Conservation (phyloP, 75 land plant species). For the Azolla pinnata region DNA sequence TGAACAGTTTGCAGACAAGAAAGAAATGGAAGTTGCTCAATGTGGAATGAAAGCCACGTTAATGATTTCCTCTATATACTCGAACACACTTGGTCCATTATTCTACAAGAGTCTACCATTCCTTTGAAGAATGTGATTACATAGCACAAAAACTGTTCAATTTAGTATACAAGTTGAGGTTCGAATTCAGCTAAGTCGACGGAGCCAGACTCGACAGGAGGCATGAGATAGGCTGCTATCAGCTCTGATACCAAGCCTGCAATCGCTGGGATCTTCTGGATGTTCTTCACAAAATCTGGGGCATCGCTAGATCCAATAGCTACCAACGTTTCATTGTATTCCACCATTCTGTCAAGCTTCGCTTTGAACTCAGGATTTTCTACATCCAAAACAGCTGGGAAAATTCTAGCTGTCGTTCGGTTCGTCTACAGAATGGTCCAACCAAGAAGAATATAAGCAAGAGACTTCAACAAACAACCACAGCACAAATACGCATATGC, state of each 20-base stretch:
- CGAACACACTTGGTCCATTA: not conserved
- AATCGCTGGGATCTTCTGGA: conserved; percentile 72
- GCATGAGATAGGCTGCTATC: conserved; percentile 73
- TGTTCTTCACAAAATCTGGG: conserved; percentile 64
- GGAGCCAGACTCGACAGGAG: conserved; percentile 86
- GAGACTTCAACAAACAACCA: not conserved
- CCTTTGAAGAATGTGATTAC: not conserved
- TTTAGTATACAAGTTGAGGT: conserved; percentile 79
- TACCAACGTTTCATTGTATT: conserved; percentile 52
- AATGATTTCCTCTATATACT: not conserved
- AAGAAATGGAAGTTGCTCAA: not conserved
- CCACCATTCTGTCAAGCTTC: conserved; percentile 84
- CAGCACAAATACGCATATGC: not conserved
- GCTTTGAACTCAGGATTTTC: conserved; percentile 93
- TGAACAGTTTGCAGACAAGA: not conserved
- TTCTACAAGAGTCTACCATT: not conserved
- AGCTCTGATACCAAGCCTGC: conserved; percentile 58
- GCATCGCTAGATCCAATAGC: conserved; percentile 55
- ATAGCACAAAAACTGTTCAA: too few relatives aligned
- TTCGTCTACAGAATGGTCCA: conserved; percentile 59
- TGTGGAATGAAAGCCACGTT: not conserved
- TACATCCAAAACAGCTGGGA: conserved; percentile 92
- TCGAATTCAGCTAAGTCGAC: conserved; percentile 84
- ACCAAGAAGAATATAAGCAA: not conserved
- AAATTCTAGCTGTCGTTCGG: conserved; percentile 88